phyloP scores from a whole-genome alignment of 768 basidiomycete species.

The Collybia sp. region DNA sequence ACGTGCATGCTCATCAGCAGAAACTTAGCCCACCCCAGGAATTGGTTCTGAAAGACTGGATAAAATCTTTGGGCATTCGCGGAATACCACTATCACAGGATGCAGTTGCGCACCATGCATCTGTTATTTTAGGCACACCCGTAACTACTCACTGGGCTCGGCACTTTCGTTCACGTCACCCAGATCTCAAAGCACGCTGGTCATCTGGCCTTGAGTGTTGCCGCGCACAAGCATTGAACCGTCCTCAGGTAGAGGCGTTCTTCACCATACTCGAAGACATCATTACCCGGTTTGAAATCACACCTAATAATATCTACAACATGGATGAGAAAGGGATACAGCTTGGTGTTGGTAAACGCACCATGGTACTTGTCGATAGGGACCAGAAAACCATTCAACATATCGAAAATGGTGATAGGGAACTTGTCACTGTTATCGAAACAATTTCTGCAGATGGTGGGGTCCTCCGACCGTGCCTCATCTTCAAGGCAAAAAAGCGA shows the following conservation, averaged over 20 bases:
- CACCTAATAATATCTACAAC: constrained; percentile 19
- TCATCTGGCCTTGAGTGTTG: constrained; percentile 17
- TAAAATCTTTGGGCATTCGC: constrained; percentile 10
- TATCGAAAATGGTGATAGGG: constrained; percentile 26
- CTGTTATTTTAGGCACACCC: constrained; percentile 5
- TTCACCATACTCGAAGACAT: constrained; percentile 10
- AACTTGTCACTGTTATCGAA: constrained; percentile 44
- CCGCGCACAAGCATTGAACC: constrained; percentile 17
- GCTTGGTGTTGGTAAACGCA: constrained; percentile 15
- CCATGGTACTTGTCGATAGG: constrained; percentile 8
- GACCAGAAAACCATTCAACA: constrained; percentile 10
- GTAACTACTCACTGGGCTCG: constrained; percentile 12
- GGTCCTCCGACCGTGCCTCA: constrained; percentile 27
- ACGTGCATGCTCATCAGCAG: constrained; percentile 13
- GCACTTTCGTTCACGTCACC: constrained; percentile 13
- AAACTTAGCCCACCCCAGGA: constrained; percentile 14
- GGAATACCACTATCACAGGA: constrained; percentile 13
- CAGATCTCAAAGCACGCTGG: constrained; percentile 15
- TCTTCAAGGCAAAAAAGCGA: constrained; percentile 27
- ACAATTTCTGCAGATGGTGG: constrained; percentile 37
- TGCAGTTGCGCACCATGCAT: constrained; percentile 11
- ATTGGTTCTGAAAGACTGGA: constrained; percentile 19
- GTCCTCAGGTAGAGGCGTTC: constrained; percentile 11
- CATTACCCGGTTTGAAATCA: constrained; percentile 11
- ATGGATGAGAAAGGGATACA: constrained; percentile 26